Percentiles rank a stretch among this genome's conserved stretches.
These are phyloP conservation scores for Penicillium maclennaniae DNA, from an alignment of 495 filamentous ascomycete genomes.

Conservation along the genomic window DNA sequence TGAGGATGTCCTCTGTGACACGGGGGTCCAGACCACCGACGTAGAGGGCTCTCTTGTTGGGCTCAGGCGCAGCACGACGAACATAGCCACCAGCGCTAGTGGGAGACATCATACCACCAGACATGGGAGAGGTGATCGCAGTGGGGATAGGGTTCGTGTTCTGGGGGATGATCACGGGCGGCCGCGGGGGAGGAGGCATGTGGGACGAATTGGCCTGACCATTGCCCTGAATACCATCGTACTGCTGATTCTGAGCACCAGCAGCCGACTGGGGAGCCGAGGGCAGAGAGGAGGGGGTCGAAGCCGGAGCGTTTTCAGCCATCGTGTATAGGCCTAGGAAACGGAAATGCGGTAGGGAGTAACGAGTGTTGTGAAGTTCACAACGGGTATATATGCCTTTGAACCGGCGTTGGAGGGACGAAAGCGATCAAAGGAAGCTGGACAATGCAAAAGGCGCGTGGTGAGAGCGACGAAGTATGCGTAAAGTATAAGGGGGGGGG, in stretches of 20 bases:
- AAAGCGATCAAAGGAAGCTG: slow-evolving; percentile 4
- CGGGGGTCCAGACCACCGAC: slow-evolving; percentile 93
- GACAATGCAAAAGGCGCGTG: slow-evolving; percentile 4
- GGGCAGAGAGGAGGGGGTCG: slow-evolving; percentile 54
- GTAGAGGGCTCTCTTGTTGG: slow-evolving; percentile 97
- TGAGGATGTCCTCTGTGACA: slow-evolving; percentile 93
- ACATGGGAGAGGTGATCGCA: slow-evolving; percentile 85
- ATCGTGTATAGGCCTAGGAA: slow-evolving; percentile 43
- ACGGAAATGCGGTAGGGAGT: slow-evolving; percentile 16
- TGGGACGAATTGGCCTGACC: slow-evolving; percentile 63
- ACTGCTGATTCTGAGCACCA: slow-evolving; percentile 67
- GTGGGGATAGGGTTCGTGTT: slow-evolving; percentile 96
- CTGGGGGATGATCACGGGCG: slow-evolving; percentile 87
- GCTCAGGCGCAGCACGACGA: slow-evolving; percentile 91
- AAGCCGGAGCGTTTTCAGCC: slow-evolving; percentile 61
- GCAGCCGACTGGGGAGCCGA: slow-evolving; percentile 62
- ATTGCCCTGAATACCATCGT: slow-evolving; percentile 60
- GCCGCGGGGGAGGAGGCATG: slow-evolving; percentile 90
- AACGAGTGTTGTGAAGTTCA: slow-evolving; percentile 15
- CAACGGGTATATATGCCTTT: slow-evolving; percentile 12
- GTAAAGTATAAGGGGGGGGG: slow-evolving; percentile 10
- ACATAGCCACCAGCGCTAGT: slow-evolving; percentile 75
- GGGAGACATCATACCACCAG: slow-evolving; percentile 74
- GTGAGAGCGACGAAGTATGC: neutral
- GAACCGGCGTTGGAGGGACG: neutral